Evolutionary conservation across 495 filamentous ascomycete species (phyloP).

Genomic region (Tuber indicum): DNA sequence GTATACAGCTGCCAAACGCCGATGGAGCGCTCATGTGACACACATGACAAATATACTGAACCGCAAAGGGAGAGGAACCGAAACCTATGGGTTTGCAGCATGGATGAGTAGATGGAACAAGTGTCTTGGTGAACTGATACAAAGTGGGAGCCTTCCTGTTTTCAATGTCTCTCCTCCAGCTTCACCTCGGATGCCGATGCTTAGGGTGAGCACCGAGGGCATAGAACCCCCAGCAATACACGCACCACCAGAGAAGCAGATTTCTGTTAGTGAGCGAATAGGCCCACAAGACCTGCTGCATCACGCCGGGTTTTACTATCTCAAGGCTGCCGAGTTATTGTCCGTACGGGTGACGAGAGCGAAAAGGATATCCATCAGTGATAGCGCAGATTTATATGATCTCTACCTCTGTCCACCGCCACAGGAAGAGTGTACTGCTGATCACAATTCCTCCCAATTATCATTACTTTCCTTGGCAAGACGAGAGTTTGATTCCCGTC

Average conservation of each 20-base stretch:
- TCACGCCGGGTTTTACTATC: slow-evolving; percentile 82
- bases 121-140: slow-evolving; percentile 34
- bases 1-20: slow-evolving; percentile 64
- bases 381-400: slow-evolving; percentile 71
- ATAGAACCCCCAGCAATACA: slow-evolving; percentile 47
- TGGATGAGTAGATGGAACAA: slow-evolving; percentile 38
- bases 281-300: slow-evolving; percentile 75
- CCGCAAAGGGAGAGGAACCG: slow-evolving; percentile 69
- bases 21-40: slow-evolving; percentile 67
- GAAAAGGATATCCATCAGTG: slow-evolving; percentile 64
- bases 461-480: slow-evolving; percentile 25
- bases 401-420: slow-evolving; percentile 77
- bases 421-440: slow-evolving; percentile 52
- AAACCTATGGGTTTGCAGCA: slow-evolving; percentile 39
- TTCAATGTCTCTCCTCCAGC: slow-evolving; percentile 13
- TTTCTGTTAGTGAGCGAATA: slow-evolving; percentile 55
- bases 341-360: slow-evolving; percentile 57
- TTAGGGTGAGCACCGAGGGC: slow-evolving; percentile 15
- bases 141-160: slow-evolving; percentile 25
- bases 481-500: slow-evolving; percentile 30
- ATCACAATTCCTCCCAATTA: slow-evolving; percentile 20
- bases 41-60: slow-evolving; percentile 69
- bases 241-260: slow-evolving; percentile 60
- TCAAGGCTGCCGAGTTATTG: slow-evolving; percentile 60
- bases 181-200: slow-evolving; percentile 2